Evolutionary conservation across 257 asterid species (phyloP).

Genomic region (Nicotiana noctiflora): DNA sequence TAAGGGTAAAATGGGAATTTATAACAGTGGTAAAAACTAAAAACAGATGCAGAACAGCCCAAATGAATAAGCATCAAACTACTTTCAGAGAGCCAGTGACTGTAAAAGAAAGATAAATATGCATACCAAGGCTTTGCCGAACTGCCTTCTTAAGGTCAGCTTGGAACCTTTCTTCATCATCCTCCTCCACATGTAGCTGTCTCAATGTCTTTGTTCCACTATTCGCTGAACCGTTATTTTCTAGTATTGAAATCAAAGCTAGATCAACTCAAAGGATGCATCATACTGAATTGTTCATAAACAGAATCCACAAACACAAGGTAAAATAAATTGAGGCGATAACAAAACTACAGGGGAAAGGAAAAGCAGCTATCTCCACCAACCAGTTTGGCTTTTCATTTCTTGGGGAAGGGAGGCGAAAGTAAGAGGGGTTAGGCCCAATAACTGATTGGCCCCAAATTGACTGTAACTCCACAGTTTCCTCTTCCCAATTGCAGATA

Average conservation of each 20-base stretch:
- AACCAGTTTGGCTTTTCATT: neutral
- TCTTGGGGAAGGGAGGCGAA: neutral
- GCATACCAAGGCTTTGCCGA: conserved; percentile 81
- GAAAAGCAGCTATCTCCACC: neutral
- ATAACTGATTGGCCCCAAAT: neutral
- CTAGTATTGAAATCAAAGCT: conserved; percentile 15
- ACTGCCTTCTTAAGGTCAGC: conserved; percentile 88
- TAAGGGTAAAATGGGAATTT: too few relatives aligned
- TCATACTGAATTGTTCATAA: neutral
- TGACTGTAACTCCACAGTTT: neutral
- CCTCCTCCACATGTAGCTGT: conserved; percentile 72
- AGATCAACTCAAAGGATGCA: neutral
- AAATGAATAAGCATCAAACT: neutral
- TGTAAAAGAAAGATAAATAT: conserved; percentile 2
- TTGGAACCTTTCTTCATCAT: conserved; percentile 90
- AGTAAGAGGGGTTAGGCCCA: neutral
- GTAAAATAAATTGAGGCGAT: neutral
- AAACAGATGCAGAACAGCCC: neutral
- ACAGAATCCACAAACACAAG: neutral
- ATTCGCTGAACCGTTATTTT: conserved; percentile 25
- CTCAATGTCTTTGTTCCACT: conserved; percentile 56
- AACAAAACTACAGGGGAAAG: conserved; percentile 1
- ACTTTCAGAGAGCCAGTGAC: neutral
- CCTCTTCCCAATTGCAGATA: neutral
- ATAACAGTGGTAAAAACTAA: neutral